Percentiles rank a stretch among this genome's conserved stretches.
These are phyloP conservation scores for Ilyonectria mors-panacis DNA, from an alignment of 2,329 filamentous ascomycete species.

Conservation along the genomic window DNA sequence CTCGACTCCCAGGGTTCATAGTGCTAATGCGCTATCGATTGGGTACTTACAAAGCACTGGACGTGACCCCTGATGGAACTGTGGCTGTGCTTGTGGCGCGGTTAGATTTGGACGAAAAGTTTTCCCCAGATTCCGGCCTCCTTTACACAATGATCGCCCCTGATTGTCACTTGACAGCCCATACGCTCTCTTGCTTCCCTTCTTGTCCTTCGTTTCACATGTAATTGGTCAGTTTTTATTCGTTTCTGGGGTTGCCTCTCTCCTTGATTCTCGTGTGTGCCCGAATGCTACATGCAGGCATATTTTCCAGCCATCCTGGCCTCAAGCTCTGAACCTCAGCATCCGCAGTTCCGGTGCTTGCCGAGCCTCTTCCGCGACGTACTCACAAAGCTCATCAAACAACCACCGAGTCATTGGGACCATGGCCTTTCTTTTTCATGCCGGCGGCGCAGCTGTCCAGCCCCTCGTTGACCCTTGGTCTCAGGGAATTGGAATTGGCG, in stretches of 20 bases:
- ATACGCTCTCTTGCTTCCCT: slow-evolving; percentile 21
- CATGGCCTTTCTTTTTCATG: slow-evolving; percentile 45
- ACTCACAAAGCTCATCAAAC: background rate
- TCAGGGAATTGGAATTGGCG: slow-evolving; percentile 51
- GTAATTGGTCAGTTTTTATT: slow-evolving; percentile 33
- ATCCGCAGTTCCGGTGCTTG: background rate
- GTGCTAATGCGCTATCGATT: too few relatives aligned
- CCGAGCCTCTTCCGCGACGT: background rate
- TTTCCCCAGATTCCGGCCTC: slow-evolving; percentile 22
- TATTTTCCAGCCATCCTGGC: slow-evolving; percentile 12
- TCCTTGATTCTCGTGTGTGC: background rate
- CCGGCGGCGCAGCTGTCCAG: slow-evolving; percentile 35
- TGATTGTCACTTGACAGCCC: slow-evolving; percentile 14
- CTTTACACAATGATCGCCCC: slow-evolving; percentile 11
- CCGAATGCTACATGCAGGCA: background rate
- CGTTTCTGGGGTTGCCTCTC: slow-evolving; percentile 3
- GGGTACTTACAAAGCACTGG: too few relatives aligned
- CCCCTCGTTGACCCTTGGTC: slow-evolving; percentile 50
- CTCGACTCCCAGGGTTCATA: too few relatives aligned
- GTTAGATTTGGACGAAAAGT: slow-evolving; percentile 16
- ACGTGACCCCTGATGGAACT: slow-evolving; percentile 1
- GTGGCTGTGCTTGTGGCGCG: slow-evolving; percentile 31
- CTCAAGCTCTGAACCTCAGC: background rate
- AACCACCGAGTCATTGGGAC: background rate
- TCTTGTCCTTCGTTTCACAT: slow-evolving; percentile 40